phyloP scores from a whole-genome alignment of 1,284 basidiomycete genomes.

The Ganoderma leucocontextum region DNA sequence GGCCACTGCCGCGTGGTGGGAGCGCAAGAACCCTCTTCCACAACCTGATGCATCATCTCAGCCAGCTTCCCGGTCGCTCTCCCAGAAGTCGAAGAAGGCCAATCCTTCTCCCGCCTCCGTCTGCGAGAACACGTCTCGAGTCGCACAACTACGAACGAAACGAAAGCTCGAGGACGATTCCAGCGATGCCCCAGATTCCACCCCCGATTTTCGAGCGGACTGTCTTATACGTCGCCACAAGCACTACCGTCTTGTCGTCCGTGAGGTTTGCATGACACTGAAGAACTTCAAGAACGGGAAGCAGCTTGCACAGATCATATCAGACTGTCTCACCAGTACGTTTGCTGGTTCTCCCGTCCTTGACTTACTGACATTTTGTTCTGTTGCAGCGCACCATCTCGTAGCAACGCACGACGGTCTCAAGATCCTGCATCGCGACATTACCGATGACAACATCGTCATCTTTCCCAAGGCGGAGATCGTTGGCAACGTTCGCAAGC shows the following conservation, averaged over 20 bases:
- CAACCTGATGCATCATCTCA: background rate
- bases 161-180: background rate
- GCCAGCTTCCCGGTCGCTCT: background rate
- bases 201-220: background rate
- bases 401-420: background rate
- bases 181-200: background rate
- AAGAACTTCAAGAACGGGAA: background rate
- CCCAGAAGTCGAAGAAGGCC: background rate
- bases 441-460: slow-evolving; percentile 17
- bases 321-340: slow-evolving; percentile 16
- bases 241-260: slow-evolving; percentile 28
- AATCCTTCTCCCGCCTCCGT: background rate
- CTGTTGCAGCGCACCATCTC: background rate
- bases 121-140: background rate
- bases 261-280: slow-evolving; percentile 30
- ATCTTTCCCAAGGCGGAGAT: slow-evolving; percentile 5
- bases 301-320: slow-evolving; percentile 8
- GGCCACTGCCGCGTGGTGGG: slow-evolving; percentile 7
- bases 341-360: background rate
- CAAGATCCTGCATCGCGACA: slow-evolving; percentile 16
- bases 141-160: background rate
- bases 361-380: background rate
- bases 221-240: background rate
- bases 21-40: background rate
- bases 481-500: background rate